A percentile compares a stretch with the other conserved stretches of the same genome.
Evolutionary conservation across 257 asterid genomes (phyloP).

Genomic region (Echites panduratus): DNA sequence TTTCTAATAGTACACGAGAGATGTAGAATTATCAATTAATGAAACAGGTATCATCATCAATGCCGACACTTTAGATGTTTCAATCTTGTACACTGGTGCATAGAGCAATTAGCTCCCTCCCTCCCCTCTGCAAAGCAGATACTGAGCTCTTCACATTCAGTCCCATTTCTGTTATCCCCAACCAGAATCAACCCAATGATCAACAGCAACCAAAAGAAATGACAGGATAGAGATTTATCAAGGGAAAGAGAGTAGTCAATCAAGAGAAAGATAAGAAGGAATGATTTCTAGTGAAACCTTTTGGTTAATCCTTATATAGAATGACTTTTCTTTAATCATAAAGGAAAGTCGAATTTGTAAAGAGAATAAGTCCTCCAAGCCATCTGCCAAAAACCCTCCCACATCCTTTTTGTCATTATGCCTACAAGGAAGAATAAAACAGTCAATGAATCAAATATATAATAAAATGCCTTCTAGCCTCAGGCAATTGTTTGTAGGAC

Average conservation of each 20-base stretch:
- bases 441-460: slow-evolving; percentile 14
- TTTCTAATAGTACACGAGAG: background rate
- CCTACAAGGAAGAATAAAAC: slow-evolving; percentile 46
- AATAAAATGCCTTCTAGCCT: slow-evolving; percentile 5
- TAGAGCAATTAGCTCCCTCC: background rate
- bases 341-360: slow-evolving; percentile 47
- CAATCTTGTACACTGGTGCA: background rate
- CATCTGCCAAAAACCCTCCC: slow-evolving; percentile 30
- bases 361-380: slow-evolving; percentile 43
- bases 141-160: background rate
- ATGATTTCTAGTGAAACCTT: slow-evolving; percentile 33
- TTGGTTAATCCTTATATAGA: slow-evolving; percentile 54
- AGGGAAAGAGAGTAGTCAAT: background rate
- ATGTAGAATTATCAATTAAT: background rate
- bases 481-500: background rate
- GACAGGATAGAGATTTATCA: background rate
- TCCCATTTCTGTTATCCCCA: background rate
- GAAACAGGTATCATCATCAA: background rate
- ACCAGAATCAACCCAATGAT: background rate
- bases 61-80: background rate
- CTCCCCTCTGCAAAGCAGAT: background rate
- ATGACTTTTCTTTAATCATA: slow-evolving; percentile 31
- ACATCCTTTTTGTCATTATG: slow-evolving; percentile 41
- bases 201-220: background rate
- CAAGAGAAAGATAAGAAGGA: background rate